phyloP scores from a whole-genome alignment of 768 basidiomycete species.

The Chalciporus pseudorubinellus region DNA sequence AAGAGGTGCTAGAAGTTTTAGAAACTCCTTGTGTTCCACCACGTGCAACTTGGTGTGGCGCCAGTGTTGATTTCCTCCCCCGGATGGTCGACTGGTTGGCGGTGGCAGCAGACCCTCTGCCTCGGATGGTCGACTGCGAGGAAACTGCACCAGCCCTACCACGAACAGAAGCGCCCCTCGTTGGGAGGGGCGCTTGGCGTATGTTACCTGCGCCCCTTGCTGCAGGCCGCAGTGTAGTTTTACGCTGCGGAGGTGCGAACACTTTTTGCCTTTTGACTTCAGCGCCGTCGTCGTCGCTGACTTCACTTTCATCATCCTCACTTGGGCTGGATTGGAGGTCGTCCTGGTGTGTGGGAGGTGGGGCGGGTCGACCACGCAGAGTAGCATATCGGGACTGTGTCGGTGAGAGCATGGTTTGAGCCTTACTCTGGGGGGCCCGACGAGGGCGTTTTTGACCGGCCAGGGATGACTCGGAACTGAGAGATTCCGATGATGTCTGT shows the following conservation, averaged over 20 bases:
- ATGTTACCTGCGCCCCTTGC: slow-evolving; percentile 9
- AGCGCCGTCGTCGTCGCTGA: slow-evolving; percentile 4
- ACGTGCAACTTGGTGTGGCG: slow-evolving; percentile 9
- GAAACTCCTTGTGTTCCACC: slow-evolving; percentile 10
- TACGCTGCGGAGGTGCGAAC: slow-evolving; percentile 24
- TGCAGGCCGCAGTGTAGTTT: slow-evolving; percentile 26
- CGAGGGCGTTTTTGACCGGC: slow-evolving; percentile 43
- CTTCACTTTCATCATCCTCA: slow-evolving; percentile 18
- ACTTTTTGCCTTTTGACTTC: slow-evolving; percentile 27
- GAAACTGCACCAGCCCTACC: slow-evolving; percentile 7
- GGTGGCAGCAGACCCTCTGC: slow-evolving; percentile 12
- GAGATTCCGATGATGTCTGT: slow-evolving; percentile 43
- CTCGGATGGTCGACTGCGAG: slow-evolving; percentile 10
- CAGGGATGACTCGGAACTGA: slow-evolving; percentile 35
- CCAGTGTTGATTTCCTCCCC: slow-evolving; percentile 11
- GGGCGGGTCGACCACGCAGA: slow-evolving; percentile 22
- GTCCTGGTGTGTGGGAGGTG: slow-evolving; percentile 7
- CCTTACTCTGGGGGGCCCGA: slow-evolving; percentile 6
- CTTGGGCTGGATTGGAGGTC: slow-evolving; percentile 20
- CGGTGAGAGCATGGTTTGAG: neutral
- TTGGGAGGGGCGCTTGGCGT: slow-evolving; percentile 15
- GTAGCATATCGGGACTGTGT: slow-evolving; percentile 25
- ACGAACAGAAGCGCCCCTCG: slow-evolving; percentile 9
- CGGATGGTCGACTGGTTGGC: slow-evolving; percentile 8
- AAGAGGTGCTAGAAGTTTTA: slow-evolving; percentile 26